Evolutionary conservation across 345 rosid genomes (phyloP), one percentile per base, ranked within the genome.

Genomic region (Dovyalis caffra): DNA sequence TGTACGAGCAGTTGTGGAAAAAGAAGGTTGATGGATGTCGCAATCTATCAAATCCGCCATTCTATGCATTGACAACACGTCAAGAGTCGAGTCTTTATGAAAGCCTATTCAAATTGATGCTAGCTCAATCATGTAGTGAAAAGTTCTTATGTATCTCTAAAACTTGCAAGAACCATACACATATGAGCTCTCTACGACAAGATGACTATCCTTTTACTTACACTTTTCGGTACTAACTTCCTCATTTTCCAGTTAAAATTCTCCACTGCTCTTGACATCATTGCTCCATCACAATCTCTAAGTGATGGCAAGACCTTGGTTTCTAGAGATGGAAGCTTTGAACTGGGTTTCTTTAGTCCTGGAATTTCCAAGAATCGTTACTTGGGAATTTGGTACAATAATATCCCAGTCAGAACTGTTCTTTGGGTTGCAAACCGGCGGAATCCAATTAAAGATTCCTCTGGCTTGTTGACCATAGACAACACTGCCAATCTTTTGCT

Each of bases 211-310:
- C 14, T 66, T 63, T 34, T 60, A 33, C 23, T 40, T 14, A 3
- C 33, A 35, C 9, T 78, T 15, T 8, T 37, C 31, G 25, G 18
- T 29, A 56, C 12, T 20, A 25, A 11, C 64, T 56, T 69, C 34
- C 51, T 67, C 10, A 1, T 70, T 56, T 66, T 73, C 28, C 72
- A 57, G 18, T 66, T 29, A 29, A 33, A 65, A 35, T n/a, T 67
- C 43, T 69, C 68, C 16, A 10, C 33, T 60, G 79, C 76, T 1
- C 33, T 33, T 43, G 78, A 77, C 70, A 72, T 64, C 62, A 64
- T 82, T 73, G n/a, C 64, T 56, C 64, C 80, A 14, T 77, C 81
- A 18, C 72, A 70, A 45, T 75, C 70, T 28, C 6, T 80, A 4
- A 33, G 28, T 2, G 70, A 72, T 69, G 81, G 77, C 2, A 61